Evolutionary conservation across 75 land plant genomes (phyloP), one percentile per base, ranked within the genome.

Genomic region (Ceratopteris richardii): DNA sequence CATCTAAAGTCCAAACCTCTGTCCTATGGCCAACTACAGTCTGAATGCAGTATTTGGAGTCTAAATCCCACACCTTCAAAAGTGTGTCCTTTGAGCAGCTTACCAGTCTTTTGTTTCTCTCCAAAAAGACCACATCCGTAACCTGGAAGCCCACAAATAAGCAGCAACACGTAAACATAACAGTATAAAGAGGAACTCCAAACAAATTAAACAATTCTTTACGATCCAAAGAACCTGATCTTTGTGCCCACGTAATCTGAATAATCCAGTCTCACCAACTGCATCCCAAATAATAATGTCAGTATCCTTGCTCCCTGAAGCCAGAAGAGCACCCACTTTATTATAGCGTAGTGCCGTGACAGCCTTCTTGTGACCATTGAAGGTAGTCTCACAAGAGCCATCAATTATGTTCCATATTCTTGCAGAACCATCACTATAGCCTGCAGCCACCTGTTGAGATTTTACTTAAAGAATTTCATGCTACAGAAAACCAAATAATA

Each of bases 1-100:
- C 82, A 66, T 84, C 89, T 5, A 95, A 58, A n/a, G 99, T 87
- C 99, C 99, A 95, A 40, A 95, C 80, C 60, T 92, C 99, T 76
- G 83, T 82, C 43, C 82, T 85, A 72, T 95, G 97, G 42, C 92
- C 85, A 59, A 85, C 62, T 39, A 95, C 53, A 29, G 79, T 90
- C 74, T 95, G 99, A 58, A 90, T 62, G 61, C 99, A 95, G 41
- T 82, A 64, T 64, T 95, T 93, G 23, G 82, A 78, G 30, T 90
- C 92, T 51, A 95, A 76, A 60, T 95, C 97, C 99, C 99, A 95
- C 19, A 95, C 92, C 25, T 88, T 75, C 29, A 95, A 56, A 57
- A 79, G 80, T 36, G 82, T 90, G 66, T 95, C 99, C 43, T 95
- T 95, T n/a, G 86, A 95, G 27, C 85, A 83, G 65, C 83, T 95